These are phyloP conservation scores for Scheffersomyces stambukii DNA, from an alignment of 1,139 yeast species.

Conservation along the genomic window DNA sequence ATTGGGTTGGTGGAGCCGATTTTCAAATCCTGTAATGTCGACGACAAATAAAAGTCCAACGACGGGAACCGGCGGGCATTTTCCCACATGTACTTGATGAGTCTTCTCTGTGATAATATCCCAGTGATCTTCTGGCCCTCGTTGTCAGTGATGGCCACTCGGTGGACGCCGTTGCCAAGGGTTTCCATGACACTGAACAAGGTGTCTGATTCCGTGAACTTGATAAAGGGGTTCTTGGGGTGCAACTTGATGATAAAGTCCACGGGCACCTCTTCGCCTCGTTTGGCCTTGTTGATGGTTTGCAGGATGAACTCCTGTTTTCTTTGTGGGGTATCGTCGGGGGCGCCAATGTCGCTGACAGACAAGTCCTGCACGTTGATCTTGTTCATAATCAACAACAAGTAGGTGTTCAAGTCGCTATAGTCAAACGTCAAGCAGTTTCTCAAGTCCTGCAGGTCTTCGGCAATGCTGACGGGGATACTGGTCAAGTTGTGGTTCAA, in stretches of 20 bases:
- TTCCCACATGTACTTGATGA: conserved; percentile 82
- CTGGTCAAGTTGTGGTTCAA: conserved; percentile 72
- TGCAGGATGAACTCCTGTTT: conserved; percentile 25
- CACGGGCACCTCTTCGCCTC: conserved; percentile 74
- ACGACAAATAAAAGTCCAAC: conserved; percentile 68
- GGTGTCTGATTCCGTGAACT: conserved; percentile 64
- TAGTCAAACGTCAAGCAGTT: conserved; percentile 85
- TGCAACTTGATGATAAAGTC: conserved; percentile 73
- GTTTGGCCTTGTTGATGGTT: conserved; percentile 48
- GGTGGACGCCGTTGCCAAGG: conserved; percentile 87
- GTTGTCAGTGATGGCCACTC: conserved; percentile 74
- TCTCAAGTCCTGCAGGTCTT: conserved; percentile 24
- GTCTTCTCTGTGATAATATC: conserved; percentile 82
- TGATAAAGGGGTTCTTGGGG: conserved; percentile 82
- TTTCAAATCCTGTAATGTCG: conserved; percentile 60
- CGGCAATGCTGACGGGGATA: conserved; percentile 54
- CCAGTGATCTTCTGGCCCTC: conserved; percentile 54
- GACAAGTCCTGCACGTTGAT: conserved; percentile 38
- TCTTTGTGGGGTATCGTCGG: conserved; percentile 13
- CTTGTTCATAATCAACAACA: conserved; percentile 70
- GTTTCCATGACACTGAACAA: conserved; percentile 75
- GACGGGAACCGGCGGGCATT: conserved; percentile 82
- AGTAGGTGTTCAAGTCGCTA: conserved; percentile 82
- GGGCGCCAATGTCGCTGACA: conserved; percentile 20
- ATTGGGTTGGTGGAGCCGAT: conserved; percentile 72